Evolutionary conservation across 2,329 filamentous ascomycete species (phyloP).

Genomic region (Colletotrichum tamarilloi): DNA sequence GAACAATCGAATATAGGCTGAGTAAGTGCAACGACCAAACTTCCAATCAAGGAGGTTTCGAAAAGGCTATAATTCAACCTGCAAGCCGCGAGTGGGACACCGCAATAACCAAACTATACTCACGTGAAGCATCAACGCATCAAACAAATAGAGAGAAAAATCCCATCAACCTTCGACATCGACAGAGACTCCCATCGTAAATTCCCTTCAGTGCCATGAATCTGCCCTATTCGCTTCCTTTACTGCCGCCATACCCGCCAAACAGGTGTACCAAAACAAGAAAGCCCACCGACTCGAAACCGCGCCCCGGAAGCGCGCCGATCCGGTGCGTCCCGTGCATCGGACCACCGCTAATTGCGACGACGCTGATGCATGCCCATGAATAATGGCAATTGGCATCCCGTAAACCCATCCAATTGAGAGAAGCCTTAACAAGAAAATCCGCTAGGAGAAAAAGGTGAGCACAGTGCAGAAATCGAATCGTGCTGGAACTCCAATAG

Average conservation of each 20-base stretch:
- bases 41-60: background rate
- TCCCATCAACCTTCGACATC: background rate
- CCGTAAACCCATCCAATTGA: background rate
- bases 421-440: too few species aligned
- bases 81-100: background rate
- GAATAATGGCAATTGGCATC: constrained; percentile 5
- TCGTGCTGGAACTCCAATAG: too few species aligned
- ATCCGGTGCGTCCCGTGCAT: constrained; percentile 23
- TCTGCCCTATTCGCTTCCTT: background rate
- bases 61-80: background rate
- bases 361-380: constrained; percentile 22
- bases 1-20: too few species aligned
- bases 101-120: too few species aligned
- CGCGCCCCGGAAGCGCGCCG: constrained; percentile 24
- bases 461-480: background rate
- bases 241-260: background rate
- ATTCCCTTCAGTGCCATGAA: background rate
- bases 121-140: too few species aligned
- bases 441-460: too few species aligned
- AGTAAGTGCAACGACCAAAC: background rate
- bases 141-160: background rate
- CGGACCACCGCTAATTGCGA: constrained; percentile 15
- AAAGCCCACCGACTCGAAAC: constrained; percentile 22
- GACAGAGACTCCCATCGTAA: background rate
- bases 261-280: background rate